phyloP scores from a whole-genome alignment of 2,329 filamentous ascomycete genomes.

The Alternaria sp. region DNA sequence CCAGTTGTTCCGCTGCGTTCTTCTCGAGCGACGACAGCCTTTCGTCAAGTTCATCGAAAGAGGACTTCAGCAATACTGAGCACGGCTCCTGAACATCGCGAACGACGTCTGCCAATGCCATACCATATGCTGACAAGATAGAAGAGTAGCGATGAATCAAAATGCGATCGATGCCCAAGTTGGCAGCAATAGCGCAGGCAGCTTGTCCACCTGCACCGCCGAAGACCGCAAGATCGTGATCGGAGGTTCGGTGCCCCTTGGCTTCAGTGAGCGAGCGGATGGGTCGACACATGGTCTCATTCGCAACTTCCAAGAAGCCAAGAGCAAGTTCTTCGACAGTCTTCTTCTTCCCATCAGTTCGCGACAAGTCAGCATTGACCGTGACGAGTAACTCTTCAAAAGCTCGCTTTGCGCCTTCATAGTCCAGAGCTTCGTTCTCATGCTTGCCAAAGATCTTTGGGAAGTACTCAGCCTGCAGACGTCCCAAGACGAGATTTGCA shows the following conservation, averaged over 20 bases:
- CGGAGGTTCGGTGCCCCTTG: conserved; percentile 26
- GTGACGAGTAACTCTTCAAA: conserved; percentile 52
- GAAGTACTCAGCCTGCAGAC: conserved; percentile 38
- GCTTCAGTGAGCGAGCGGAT: conserved; percentile 38
- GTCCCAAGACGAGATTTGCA: conserved; percentile 43
- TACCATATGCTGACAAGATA: conserved; percentile 53
- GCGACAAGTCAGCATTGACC: conserved; percentile 47
- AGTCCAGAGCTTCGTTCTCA: conserved; percentile 49
- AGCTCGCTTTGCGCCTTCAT: conserved; percentile 49
- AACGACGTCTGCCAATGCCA: conserved; percentile 50
- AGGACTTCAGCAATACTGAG: conserved; percentile 33
- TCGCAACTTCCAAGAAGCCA: conserved; percentile 27
- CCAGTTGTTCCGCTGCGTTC: conserved; percentile 65
- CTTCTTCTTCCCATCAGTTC: conserved; percentile 34
- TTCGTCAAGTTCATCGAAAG: conserved; percentile 2
- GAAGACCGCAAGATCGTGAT: conserved; percentile 36
- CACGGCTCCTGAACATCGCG: conserved; percentile 50
- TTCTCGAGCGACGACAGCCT: conserved; percentile 69
- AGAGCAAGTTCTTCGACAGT: conserved; percentile 19
- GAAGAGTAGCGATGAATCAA: conserved; percentile 56
- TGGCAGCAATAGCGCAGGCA: conserved; percentile 52
- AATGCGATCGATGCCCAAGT: conserved; percentile 53
- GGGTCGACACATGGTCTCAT: conserved; percentile 38
- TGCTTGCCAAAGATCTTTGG: conserved; percentile 43
- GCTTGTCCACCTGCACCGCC: conserved; percentile 53